Evolutionary conservation across 495 filamentous ascomycete species (phyloP).

Genomic region (Annulohypoxylon stygium): DNA sequence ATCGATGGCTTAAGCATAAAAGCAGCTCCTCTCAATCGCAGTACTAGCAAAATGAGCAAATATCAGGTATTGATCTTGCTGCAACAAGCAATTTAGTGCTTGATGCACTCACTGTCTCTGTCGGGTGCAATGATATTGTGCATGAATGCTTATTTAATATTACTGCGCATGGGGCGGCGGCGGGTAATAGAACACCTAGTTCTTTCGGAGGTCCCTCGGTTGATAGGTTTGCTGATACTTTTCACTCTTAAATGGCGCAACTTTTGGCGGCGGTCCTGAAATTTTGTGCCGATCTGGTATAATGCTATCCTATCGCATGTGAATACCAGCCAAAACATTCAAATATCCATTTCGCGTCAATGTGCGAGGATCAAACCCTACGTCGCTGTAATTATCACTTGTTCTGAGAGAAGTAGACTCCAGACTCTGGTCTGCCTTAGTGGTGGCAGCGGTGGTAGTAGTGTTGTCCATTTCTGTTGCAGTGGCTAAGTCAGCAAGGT

Average conservation of each 20-base stretch:
- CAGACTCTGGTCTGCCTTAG: slow-evolving; percentile 36
- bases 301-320: slow-evolving; percentile 28
- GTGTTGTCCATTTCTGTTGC: slow-evolving; percentile 51
- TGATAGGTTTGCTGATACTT: neutral
- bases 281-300: neutral
- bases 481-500: slow-evolving; percentile 73
- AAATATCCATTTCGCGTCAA: slow-evolving; percentile 50
- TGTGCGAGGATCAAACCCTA: slow-evolving; percentile 50
- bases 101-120: neutral
- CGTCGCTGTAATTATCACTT: slow-evolving; percentile 47
- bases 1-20: neutral
- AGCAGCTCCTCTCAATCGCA: neutral
- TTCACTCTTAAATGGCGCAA: neutral
- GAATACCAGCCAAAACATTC: slow-evolving; percentile 48
- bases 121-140: neutral
- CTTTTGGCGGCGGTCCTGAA: neutral
- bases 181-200: neutral
- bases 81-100: neutral
- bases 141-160: neutral
- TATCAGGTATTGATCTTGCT: too few relatives aligned
- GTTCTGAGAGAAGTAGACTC: slow-evolving; percentile 41
- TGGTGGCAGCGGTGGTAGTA: neutral
- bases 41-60: neutral
- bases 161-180: neutral
- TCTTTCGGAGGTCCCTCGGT: neutral